Conservation (phyloP, 202 grass and related monocot genomes). For the Setaria viridis region DNA sequence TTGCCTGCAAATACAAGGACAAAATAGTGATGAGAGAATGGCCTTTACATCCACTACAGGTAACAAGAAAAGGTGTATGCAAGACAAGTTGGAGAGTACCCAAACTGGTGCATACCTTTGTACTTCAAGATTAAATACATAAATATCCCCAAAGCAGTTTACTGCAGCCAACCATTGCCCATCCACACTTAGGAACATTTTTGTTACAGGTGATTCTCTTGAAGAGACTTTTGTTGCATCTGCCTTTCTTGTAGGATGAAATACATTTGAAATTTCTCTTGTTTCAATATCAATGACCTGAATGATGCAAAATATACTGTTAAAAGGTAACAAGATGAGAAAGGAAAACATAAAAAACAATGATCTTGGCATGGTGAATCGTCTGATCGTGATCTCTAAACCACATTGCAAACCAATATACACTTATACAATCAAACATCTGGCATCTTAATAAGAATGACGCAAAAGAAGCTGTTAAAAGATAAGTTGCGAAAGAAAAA, state of each 20-base stretch:
- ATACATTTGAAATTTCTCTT: constrained; percentile 56
- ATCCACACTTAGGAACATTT: constrained; percentile 88
- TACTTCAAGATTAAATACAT: constrained; percentile 91
- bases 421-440: neutral
- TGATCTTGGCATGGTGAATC: neutral
- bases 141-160: constrained; percentile 93
- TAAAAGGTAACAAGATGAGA: constrained; percentile 27
- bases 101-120: constrained; percentile 61
- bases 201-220: constrained; percentile 79
- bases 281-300: constrained; percentile 74
- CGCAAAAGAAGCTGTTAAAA: constrained; percentile 36
- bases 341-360: neutral
- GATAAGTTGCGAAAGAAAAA: constrained; percentile 17
- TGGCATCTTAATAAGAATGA: constrained; percentile 26
- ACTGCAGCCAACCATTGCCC: constrained; percentile 89
- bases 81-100: neutral
- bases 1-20: constrained; percentile 61
- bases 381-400: constrained; percentile 21
- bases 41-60: neutral
- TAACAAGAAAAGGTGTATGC: neutral
- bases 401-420: constrained; percentile 14
- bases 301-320: constrained; percentile 42
- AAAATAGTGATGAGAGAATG: neutral
- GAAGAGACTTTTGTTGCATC: constrained; percentile 50
- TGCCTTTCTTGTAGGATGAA: constrained; percentile 66